Percentiles rank a stretch among this genome's conserved stretches.
Conservation (phyloP, 495 filamentous ascomycete species). For the Neurospora hispaniola region DNA sequence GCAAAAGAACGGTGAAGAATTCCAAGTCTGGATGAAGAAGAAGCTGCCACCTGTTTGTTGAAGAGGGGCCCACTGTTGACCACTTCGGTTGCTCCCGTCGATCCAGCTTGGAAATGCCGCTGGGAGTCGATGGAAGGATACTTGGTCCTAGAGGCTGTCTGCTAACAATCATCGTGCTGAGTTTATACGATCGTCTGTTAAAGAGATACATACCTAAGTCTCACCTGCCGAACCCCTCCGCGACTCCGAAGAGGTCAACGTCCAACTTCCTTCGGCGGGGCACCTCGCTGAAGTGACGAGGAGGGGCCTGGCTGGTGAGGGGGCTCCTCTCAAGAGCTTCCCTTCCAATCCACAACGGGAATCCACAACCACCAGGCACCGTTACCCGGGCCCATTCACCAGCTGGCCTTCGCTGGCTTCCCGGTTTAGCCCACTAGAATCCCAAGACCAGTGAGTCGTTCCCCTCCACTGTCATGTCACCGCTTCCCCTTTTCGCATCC, state of each 20-base stretch:
- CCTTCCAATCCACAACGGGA: background rate
- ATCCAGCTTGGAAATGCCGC: background rate
- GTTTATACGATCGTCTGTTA: background rate
- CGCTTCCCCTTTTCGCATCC: background rate
- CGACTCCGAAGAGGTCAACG: background rate
- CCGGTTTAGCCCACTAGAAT: background rate
- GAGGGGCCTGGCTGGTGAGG: background rate
- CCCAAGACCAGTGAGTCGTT: background rate
- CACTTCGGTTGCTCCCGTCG: background rate
- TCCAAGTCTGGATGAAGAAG: background rate
- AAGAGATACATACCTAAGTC: background rate
- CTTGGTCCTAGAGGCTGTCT: background rate
- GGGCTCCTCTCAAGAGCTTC: background rate
- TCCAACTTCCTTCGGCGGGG: background rate
- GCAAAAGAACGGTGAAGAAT: background rate
- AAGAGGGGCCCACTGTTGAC: background rate
- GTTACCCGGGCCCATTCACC: background rate
- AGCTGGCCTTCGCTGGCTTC: background rate
- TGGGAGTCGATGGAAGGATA: background rate
- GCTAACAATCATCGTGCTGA: background rate
- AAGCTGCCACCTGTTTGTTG: background rate
- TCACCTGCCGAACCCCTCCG: background rate
- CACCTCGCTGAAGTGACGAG: background rate
- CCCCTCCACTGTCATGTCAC: background rate
- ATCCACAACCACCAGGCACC: background rate